These are phyloP conservation scores for Lathyrus tuberosus DNA, from an alignment of 306 rosid species.

Conservation along the genomic window DNA sequence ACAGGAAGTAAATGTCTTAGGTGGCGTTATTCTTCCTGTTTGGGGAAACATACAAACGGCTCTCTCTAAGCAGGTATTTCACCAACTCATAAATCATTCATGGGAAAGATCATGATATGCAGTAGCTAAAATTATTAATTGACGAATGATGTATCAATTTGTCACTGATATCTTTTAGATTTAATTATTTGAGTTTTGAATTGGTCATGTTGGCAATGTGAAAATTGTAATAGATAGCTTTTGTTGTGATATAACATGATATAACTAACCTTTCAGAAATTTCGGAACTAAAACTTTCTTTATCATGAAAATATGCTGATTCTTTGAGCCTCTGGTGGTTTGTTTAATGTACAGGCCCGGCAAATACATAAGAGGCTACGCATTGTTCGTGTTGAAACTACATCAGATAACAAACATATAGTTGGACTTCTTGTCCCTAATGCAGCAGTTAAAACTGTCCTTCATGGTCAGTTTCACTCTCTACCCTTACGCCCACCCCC, in stretches of 20 bases:
- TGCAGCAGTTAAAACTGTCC: slow-evolving; percentile 77
- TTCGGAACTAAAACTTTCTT: neutral
- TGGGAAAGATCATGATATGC: neutral
- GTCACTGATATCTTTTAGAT: slow-evolving; percentile 24
- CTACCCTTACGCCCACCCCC: neutral
- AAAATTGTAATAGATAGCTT: slow-evolving; percentile 17
- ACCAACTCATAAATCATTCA: slow-evolving; percentile 20
- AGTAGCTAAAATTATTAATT: neutral
- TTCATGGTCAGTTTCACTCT: slow-evolving; percentile 59
- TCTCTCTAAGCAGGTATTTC: slow-evolving; percentile 84
- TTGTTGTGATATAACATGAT: slow-evolving; percentile 10
- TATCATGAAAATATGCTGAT: slow-evolving; percentile 3
- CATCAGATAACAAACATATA: slow-evolving; percentile 62
- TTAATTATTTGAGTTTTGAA: slow-evolving; percentile 7
- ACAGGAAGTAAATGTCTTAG: slow-evolving; percentile 91
- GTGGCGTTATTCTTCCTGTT: slow-evolving; percentile 97
- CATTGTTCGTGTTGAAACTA: slow-evolving; percentile 82
- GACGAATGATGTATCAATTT: neutral
- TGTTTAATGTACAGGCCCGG: slow-evolving; percentile 51
- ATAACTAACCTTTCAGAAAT: slow-evolving; percentile 2
- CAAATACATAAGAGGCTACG: slow-evolving; percentile 73
- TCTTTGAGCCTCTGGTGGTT: neutral
- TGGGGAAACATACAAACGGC: slow-evolving; percentile 93
- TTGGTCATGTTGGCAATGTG: neutral
- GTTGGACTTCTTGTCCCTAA: slow-evolving; percentile 89